phyloP scores from a whole-genome alignment of 208 protist species.

The Acanthamoeba culbertsoni region DNA sequence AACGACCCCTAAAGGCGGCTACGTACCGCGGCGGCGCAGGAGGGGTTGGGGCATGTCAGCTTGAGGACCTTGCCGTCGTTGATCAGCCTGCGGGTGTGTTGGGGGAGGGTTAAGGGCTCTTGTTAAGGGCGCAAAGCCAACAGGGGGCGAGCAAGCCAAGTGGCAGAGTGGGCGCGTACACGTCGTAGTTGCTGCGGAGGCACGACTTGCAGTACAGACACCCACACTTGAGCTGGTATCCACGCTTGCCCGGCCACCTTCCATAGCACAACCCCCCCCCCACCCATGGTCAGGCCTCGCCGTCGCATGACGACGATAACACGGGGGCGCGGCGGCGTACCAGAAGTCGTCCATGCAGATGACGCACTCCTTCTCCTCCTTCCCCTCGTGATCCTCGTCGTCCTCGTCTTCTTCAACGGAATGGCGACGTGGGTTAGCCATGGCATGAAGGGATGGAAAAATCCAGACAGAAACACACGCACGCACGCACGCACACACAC shows the following conservation, averaged over 20 bases:
- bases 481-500: too few species aligned
- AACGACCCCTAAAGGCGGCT: background rate
- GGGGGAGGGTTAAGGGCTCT: background rate
- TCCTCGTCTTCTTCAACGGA: background rate
- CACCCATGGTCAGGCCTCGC: background rate
- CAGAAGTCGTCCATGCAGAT: constrained; percentile 59
- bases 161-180: background rate
- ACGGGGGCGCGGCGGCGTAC: background rate
- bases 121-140: background rate
- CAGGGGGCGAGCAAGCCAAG: background rate
- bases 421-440: too few species aligned
- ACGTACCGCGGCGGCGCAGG: background rate
- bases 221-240: constrained; percentile 55
- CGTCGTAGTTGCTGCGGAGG: constrained; percentile 21
- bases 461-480: too few species aligned
- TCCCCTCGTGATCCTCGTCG: constrained; percentile 43
- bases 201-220: constrained; percentile 53
- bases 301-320: background rate
- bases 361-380: constrained; percentile 43
- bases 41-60: constrained; percentile 23
- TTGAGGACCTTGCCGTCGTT: constrained; percentile 53
- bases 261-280: background rate
- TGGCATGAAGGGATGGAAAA: too few species aligned
- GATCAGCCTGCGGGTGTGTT: background rate
- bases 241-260: constrained; percentile 43